phyloP scores from a whole-genome alignment of 192 early-diverging fungal species.

The Rhizophagus clarus region DNA sequence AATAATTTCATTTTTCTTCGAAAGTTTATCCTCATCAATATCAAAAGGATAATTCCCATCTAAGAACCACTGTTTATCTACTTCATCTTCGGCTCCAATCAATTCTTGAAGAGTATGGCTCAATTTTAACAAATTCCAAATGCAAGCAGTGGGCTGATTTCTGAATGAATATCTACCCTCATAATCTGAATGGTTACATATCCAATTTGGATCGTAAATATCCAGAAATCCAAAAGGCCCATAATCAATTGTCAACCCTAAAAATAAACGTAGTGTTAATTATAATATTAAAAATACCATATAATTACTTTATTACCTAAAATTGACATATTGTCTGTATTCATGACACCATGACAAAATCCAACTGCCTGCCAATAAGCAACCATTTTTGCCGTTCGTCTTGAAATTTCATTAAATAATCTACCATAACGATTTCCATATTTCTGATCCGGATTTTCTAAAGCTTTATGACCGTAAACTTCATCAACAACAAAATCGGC shows the following conservation, averaged over 20 bases:
- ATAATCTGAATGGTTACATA: conserved; percentile 81
- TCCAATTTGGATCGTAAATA: conserved; percentile 74
- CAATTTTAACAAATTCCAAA: conserved; percentile 81
- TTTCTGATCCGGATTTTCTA: conserved; percentile 30
- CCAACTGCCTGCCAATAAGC: conserved; percentile 81
- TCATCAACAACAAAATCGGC: conserved; percentile 73
- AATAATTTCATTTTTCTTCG: conserved; percentile 36
- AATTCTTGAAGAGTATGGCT: conserved; percentile 66
- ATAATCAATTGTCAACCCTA: conserved; percentile 82
- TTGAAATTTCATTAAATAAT: conserved; percentile 59
- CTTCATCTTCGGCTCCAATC: conserved; percentile 59
- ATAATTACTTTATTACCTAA: conserved; percentile 28
- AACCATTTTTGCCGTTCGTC: conserved; percentile 69
- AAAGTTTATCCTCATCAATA: conserved; percentile 28
- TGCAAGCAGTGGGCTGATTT: conserved; percentile 76
- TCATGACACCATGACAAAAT: conserved; percentile 88
- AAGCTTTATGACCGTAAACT: conserved; percentile 33
- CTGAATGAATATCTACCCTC: conserved; percentile 75
- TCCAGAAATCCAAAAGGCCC: conserved; percentile 89
- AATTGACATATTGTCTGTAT: conserved; percentile 91
- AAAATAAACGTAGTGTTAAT: not conserved
- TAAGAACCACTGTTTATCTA: conserved; percentile 44
- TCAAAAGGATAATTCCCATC: not conserved
- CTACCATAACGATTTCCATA: conserved; percentile 58
- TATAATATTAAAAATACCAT: not conserved